These are phyloP conservation scores for Grosmannia huntii DNA, from an alignment of 2,329 filamentous ascomycete genomes.

Conservation along the genomic window DNA sequence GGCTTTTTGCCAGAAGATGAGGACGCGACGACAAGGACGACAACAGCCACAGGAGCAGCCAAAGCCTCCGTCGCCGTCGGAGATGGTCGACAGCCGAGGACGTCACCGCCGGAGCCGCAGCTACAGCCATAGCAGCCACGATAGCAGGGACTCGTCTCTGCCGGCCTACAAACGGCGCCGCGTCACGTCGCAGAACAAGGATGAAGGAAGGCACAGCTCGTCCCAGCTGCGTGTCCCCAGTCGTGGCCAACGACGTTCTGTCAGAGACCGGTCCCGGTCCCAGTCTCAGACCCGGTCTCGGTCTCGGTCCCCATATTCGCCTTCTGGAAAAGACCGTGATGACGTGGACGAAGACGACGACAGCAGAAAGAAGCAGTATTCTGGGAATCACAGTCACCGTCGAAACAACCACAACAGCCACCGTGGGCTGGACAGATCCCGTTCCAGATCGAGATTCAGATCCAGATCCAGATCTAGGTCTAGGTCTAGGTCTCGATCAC, in stretches of 20 bases:
- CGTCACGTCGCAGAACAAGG: not conserved
- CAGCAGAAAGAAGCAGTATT: not conserved
- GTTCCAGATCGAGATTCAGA: too few species aligned
- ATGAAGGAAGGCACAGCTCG: conserved; percentile 2
- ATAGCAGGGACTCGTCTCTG: not conserved
- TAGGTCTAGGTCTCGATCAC: not conserved
- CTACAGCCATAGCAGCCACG: not conserved
- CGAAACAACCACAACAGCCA: not conserved
- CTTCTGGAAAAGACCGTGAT: not conserved
- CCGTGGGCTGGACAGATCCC: not conserved
- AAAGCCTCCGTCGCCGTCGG: not conserved
- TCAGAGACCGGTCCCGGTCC: not conserved
- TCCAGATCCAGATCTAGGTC: too few species aligned
- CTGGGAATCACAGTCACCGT: not conserved
- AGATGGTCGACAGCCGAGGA: conserved; percentile 14
- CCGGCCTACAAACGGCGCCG: not conserved
- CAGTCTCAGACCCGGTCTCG: not conserved
- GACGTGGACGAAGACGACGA: not conserved
- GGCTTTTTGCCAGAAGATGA: conserved; percentile 72
- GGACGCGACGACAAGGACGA: conserved; percentile 29
- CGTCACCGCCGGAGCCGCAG: conserved; percentile 14
- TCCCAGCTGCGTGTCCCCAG: conserved; percentile 11
- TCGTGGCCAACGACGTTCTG: conserved; percentile 3
- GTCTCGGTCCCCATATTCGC: not conserved
- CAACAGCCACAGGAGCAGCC: conserved; percentile 14